Evolutionary conservation across 2,329 filamentous ascomycete genomes (phyloP).

Genomic region (Pseudogymnoascus sp.): DNA sequence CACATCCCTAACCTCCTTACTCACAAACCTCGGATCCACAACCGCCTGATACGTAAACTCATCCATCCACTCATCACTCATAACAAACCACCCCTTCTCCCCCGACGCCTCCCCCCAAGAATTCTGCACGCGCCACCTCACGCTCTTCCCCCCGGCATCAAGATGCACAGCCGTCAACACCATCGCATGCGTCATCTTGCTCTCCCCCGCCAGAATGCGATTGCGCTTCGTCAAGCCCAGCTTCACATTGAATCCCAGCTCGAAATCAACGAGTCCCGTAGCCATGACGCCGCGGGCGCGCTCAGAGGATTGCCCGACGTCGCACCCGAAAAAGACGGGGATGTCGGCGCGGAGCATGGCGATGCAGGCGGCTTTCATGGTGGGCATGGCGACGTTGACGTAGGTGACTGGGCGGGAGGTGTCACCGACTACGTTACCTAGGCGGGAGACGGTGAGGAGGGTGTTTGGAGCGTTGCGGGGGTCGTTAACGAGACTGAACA

Average conservation of each 20-base stretch:
- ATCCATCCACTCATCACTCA: conserved; percentile 74
- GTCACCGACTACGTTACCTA: conserved; percentile 68
- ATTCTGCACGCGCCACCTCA: conserved; percentile 83
- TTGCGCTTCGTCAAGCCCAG: conserved; percentile 69
- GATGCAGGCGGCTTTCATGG: conserved; percentile 65
- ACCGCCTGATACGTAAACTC: conserved; percentile 82
- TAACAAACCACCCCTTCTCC: conserved; percentile 78
- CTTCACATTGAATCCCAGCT: conserved; percentile 71
- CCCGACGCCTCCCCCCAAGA: conserved; percentile 66
- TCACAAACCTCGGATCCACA: conserved; percentile 61
- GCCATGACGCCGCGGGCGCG: conserved; percentile 68
- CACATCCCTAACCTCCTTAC: conserved; percentile 58
- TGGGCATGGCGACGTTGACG: conserved; percentile 67
- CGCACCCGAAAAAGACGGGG: conserved; percentile 81
- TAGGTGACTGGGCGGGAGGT: conserved; percentile 65
- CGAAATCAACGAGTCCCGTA: conserved; percentile 64
- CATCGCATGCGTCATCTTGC: conserved; percentile 87
- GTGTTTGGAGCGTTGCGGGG: conserved; percentile 67
- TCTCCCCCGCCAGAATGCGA: conserved; percentile 64
- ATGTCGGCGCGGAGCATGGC: conserved; percentile 69
- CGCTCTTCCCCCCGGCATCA: conserved; percentile 52
- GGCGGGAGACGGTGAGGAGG: conserved; percentile 65
- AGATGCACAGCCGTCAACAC: conserved; percentile 80
- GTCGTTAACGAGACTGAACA: conserved; percentile 80
- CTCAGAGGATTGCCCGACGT: conserved; percentile 78